Base-by-base conservation (phyloP, 805 yeast species). In the Saturnispora galanensis region DNA sequence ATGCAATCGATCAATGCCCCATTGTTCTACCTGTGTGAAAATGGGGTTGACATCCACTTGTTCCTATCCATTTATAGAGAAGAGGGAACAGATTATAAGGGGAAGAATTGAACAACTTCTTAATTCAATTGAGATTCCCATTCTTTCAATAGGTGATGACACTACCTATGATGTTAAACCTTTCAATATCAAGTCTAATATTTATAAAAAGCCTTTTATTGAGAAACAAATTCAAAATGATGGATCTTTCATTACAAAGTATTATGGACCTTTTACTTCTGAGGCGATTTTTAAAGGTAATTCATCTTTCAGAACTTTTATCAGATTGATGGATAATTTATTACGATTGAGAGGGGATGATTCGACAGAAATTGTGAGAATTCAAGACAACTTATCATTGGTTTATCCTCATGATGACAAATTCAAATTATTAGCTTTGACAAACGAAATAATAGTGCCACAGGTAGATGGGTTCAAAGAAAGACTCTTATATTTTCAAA, bases 401-500 rank as follows among this genome's bases (percentile, higher is more conserved):
- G 26, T 13, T 13, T 11, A 29, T 30, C 17, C 15, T n/a, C 41
- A 38, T 12, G 15, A 41, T 10, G 17, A 33, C 37, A 32, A 28
- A 33, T 26, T 34, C 16, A 28, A 8, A 28, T 11, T 41, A 8
- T 18, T 28, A 33, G 12, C 31, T 13, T 16, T 48, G 15, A 42
- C 52, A 21, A 35, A 42, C 2, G 26, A 28, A 6, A n/a, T 48
- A 4, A 35, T 47, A 4, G 26, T 26, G 12, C 51, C 52, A 2
- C 18, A 51, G 38, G 50, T 47, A 36, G 47, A 47, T 5, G 58
- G 57, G 0, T 33, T 54, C 18, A 18, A 42, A 15, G 59, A 57
- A 38, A 38, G 55, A 30, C 9, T 58, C 3, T 42, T 38, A 1
- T 53, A 47, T 30, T 55, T 56, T 21, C 47, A 39, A 8, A 17